These are phyloP conservation scores for Lactarius psammicola DNA, from an alignment of 768 basidiomycete species.

Conservation along the genomic window DNA sequence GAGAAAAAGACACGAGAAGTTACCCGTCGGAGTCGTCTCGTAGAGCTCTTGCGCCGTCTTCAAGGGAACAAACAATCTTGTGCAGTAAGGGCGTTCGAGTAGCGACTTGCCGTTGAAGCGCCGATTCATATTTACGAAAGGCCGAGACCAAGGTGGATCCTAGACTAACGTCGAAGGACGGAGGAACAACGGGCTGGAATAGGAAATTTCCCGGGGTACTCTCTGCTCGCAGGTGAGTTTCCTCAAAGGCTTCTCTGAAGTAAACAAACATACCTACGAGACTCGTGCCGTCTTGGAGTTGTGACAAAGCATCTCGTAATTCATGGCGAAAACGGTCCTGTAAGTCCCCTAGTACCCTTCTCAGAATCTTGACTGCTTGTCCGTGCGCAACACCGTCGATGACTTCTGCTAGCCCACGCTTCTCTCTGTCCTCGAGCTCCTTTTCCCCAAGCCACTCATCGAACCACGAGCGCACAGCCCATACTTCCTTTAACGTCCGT, in stretches of 20 bases:
- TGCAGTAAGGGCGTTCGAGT: slow-evolving; percentile 65
- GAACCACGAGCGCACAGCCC: slow-evolving; percentile 60
- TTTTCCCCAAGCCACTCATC: slow-evolving; percentile 44
- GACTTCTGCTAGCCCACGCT: slow-evolving; percentile 40
- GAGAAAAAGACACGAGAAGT: background rate
- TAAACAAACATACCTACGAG: slow-evolving; percentile 34
- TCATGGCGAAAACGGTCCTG: slow-evolving; percentile 46
- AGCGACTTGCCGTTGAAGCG: slow-evolving; percentile 60
- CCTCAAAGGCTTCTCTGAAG: slow-evolving; percentile 5
- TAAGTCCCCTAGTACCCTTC: slow-evolving; percentile 43
- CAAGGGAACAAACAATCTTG: slow-evolving; percentile 54
- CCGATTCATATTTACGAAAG: slow-evolving; percentile 61
- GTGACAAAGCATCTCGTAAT: slow-evolving; percentile 42
- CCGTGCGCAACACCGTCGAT: slow-evolving; percentile 56
- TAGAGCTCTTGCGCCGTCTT: slow-evolving; percentile 55
- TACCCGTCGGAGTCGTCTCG: slow-evolving; percentile 52
- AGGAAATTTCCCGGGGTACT: slow-evolving; percentile 52
- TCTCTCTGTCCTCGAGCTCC: slow-evolving; percentile 51
- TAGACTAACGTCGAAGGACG: slow-evolving; percentile 41
- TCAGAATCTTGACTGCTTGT: slow-evolving; percentile 62
- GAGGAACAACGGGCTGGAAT: slow-evolving; percentile 53
- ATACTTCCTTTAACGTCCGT: slow-evolving; percentile 62
- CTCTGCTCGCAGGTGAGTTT: slow-evolving; percentile 39
- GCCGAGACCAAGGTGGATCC: slow-evolving; percentile 43
- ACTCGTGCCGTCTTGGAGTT: slow-evolving; percentile 35